Percentiles rank a stretch among this genome's conserved stretches.
Conservation (phyloP, 1,284 basidiomycete species). For the Tremellales sp. region DNA sequence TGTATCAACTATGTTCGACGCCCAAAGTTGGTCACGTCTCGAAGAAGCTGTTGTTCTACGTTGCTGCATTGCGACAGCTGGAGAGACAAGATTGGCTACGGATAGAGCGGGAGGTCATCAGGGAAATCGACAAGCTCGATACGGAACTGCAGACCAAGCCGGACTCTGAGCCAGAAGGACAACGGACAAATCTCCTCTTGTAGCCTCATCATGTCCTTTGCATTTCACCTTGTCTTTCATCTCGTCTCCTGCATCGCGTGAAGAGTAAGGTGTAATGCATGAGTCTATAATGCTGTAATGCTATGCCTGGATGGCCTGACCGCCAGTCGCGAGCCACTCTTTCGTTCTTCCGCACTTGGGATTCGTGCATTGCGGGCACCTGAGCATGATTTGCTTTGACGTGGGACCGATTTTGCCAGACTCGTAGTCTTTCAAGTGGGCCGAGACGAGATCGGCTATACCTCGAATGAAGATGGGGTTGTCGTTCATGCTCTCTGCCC, state of each 20-base stretch:
- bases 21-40: conserved; percentile 13
- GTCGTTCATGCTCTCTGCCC: conserved; percentile 94
- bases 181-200: neutral
- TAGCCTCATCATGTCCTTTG: too few species aligned
- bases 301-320: conserved; percentile 7
- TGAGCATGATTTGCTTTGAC: conserved; percentile 74
- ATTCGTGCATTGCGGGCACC: conserved; percentile 92
- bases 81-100: conserved; percentile 31
- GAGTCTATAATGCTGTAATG: neutral
- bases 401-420: conserved; percentile 55
- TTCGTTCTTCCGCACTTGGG: conserved; percentile 82
- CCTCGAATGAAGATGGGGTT: conserved; percentile 98
- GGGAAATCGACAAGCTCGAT: conserved; percentile 20
- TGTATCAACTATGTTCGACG: conserved; percentile 20
- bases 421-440: conserved; percentile 67
- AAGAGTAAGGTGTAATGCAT: neutral
- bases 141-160: conserved; percentile 13
- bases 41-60: conserved; percentile 42
- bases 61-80: conserved; percentile 25
- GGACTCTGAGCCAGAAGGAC: neutral
- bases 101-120: conserved; percentile 24
- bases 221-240: too few species aligned
- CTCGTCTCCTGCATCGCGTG: too few species aligned
- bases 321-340: conserved; percentile 66
- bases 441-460: conserved; percentile 83